Percentiles rank a stretch among this genome's conserved stretches.
Evolutionary conservation across 768 basidiomycete species (phyloP).

Genomic region (Leucocoprinus birnbaumii): DNA sequence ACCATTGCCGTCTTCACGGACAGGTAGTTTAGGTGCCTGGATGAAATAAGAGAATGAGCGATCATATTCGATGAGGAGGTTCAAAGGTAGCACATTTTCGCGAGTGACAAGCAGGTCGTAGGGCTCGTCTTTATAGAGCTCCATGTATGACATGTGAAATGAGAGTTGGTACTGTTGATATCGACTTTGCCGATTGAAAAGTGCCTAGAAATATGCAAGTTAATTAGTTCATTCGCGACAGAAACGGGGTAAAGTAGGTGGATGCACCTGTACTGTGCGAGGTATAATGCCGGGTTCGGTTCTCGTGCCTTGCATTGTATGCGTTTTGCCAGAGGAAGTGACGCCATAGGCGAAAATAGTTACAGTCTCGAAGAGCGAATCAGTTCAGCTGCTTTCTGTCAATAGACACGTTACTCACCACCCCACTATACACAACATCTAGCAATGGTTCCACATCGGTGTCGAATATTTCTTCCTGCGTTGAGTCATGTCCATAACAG

Average conservation of each 20-base stretch:
- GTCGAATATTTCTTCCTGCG: conserved; percentile 75
- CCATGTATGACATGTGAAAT: conserved; percentile 73
- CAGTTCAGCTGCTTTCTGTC: background rate
- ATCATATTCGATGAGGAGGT: background rate
- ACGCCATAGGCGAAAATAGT: conserved; percentile 92
- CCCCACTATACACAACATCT: conserved; percentile 73
- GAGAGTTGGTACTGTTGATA: conserved; percentile 41
- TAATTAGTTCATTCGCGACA: background rate
- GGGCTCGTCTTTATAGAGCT: conserved; percentile 90
- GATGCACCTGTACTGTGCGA: conserved; percentile 64
- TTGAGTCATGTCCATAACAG: conserved; percentile 68
- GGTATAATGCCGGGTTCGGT: conserved; percentile 84
- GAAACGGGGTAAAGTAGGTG: background rate
- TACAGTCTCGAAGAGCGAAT: conserved; percentile 51
- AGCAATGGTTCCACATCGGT: conserved; percentile 76
- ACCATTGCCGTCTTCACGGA: conserved; percentile 50
- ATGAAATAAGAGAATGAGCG: conserved; percentile 5
- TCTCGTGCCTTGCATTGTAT: conserved; percentile 86
- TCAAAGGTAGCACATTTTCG: conserved; percentile 48
- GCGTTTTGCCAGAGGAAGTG: conserved; percentile 88
- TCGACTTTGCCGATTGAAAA: conserved; percentile 49
- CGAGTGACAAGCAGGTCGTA: conserved; percentile 80
- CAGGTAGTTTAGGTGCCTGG: conserved; percentile 50
- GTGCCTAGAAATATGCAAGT: conserved; percentile 34
- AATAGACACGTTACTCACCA: conserved; percentile 42